Conservation (phyloP, 176 grass and related monocot genomes). For the Carex myosuroides region DNA sequence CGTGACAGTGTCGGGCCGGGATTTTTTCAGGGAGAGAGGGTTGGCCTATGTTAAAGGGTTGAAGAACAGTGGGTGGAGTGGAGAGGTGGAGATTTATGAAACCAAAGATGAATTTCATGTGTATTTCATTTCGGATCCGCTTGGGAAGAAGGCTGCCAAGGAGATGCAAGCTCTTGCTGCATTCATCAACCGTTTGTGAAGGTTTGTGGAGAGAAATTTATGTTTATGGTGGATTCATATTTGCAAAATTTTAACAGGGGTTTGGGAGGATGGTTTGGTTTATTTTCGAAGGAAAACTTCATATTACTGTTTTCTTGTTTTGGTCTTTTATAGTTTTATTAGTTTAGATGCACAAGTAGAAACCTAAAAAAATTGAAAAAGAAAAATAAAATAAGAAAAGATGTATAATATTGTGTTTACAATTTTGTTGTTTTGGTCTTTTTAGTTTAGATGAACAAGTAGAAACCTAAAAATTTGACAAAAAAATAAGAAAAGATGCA, state of each 20-base stretch:
- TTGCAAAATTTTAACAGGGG: neutral
- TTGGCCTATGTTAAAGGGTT: constrained; percentile 31
- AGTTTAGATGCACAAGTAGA: neutral
- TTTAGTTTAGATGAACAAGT: neutral
- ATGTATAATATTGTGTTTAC: no score
- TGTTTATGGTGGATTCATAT: neutral
- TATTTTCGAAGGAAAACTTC: neutral
- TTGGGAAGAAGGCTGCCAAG: constrained; percentile 20
- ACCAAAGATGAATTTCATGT: constrained; percentile 37
- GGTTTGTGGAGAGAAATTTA: neutral
- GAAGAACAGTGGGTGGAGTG: constrained; percentile 31
- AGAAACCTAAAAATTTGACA: neutral
- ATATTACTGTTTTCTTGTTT: neutral
- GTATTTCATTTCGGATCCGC: constrained; percentile 27
- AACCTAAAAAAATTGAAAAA: neutral
- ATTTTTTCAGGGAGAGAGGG: constrained; percentile 30
- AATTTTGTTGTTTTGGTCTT: neutral
- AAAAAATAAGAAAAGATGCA: neutral
- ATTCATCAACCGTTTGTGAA: constrained; percentile 21
- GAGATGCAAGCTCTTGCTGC: constrained; percentile 29
- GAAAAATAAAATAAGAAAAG: neutral
- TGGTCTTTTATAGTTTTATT: neutral
- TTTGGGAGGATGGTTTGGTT: neutral
- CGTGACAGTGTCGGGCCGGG: constrained; percentile 27
- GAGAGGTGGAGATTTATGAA: constrained; percentile 33